Base-by-base conservation (phyloP, 2,329 filamentous ascomycete species). In the Paecilomyces fulvus region DNA sequence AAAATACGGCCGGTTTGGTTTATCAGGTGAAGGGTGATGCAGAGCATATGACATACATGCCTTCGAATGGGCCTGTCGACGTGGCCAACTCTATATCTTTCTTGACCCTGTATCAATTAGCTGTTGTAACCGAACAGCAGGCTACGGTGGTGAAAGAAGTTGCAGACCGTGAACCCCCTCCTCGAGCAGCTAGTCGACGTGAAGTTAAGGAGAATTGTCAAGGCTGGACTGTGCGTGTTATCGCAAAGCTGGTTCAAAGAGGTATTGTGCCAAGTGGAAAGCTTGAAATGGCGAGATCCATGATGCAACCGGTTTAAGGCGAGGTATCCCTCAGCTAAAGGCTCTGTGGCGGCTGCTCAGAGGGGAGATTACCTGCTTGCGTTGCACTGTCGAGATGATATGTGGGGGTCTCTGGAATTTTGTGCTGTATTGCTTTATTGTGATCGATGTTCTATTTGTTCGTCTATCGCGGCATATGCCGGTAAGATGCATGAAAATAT, bases 11-110 rank as follows among this genome's bases (percentile, higher is more conserved):
- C 0, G 65, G 63, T 6, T 53, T 54, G 52, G 54, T 64, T 11
- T 67, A 66, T 30, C 63, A 67, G 49, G 65, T 67, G n/a, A 66
- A 30, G 1, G 64, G 64, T 3, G 64, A 67, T 53, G 64, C 63
- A 28, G 55, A 64, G 56, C 51, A 55, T n/a, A 68, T 68, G 61
- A 56, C 10, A 5, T 68, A 66, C 33, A 28, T 59, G 46, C 63
- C 61, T 8, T 60, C 61, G 12, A 28, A 30, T 31, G 33, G 49
- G 1, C 49, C 20, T n/a, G 49, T 62, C 5, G 55, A 62, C 52
- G 43, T 64, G 2, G 43, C 53, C 4, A 52, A 52, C 4, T 57
- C 56, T 1, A 60, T 53, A 1, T 28, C 53, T 5, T 58, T 59
- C 20, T 55, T 53, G 3, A 58, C 58, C 11, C 49, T 64, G 0